Evolutionary conservation across 331 rosid species (phyloP).

Genomic region (Acacia concinna): DNA sequence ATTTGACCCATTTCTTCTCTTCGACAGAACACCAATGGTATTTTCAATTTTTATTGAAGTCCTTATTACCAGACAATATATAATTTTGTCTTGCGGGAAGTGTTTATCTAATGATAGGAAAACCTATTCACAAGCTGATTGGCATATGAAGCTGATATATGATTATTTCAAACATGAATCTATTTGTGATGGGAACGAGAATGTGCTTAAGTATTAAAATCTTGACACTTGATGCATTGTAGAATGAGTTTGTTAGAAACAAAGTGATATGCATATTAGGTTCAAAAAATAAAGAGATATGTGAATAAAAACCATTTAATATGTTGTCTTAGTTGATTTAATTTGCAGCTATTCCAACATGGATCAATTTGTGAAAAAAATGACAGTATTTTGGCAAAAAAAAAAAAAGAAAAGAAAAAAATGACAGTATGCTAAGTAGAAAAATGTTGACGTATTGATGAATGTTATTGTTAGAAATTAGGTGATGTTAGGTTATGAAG

Average conservation of each 20-base stretch:
- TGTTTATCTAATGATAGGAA: neutral
- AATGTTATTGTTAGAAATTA: neutral
- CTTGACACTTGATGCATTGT: neutral
- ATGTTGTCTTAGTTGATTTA: neutral
- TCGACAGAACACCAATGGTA: too few species aligned
- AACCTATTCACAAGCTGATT: neutral
- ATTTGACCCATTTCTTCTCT: too few species aligned
- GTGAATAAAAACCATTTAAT: neutral
- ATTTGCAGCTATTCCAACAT: neutral
- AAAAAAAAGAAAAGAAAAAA: too few species aligned
- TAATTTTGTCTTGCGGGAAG: neutral
- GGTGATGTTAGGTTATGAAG: neutral
- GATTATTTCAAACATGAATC: neutral
- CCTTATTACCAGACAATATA: neutral
- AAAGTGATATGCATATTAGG: neutral
- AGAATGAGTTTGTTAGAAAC: neutral
- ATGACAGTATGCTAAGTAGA: neutral
- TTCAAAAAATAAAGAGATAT: neutral
- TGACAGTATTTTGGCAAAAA: too few species aligned
- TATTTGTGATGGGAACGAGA: neutral
- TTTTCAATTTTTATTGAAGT: neutral
- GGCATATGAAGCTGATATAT: neutral
- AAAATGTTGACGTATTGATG: neutral
- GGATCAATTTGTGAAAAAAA: neutral
- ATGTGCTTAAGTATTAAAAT: neutral